Evolutionary conservation across 169 alveolate species (phyloP), one percentile per base, ranked within the genome.

Genomic region (Eimeria tenella): DNA sequence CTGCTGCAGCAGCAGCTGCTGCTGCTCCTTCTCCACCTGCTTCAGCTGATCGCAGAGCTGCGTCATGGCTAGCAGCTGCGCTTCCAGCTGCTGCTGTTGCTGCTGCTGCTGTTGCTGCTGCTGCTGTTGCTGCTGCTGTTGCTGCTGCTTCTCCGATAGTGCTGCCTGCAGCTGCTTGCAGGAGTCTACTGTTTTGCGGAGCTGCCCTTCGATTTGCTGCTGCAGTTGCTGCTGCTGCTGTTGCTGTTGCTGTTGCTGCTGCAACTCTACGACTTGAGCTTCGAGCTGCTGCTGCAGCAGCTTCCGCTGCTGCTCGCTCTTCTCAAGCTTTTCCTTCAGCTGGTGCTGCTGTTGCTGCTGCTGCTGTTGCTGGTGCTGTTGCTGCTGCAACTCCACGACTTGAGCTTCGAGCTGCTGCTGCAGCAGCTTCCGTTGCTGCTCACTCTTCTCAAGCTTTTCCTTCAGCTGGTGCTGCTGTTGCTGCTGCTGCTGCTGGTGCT

Each of bases 141-240:
- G 13, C 25, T 9, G 25, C 11, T 68, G 10, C 42, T 15, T 31
- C 5, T 68, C 77, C 77, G 10, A 17, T 21, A 68, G 77, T 31
- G 11, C 11, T 15, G 8, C 13, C n/a, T 68, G 50, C 50, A 68
- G 77, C 50, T n/a, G n/a, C n/a, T n/a, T n/a, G n/a, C n/a, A n/a
- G n/a, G n/a, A n/a, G n/a, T n/a, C n/a, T n/a, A n/a, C n/a, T n/a
- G n/a, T n/a, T n/a, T n/a, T n/a, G n/a, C n/a, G n/a, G n/a, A n/a
- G n/a, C n/a, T n/a, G n/a, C n/a, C n/a, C n/a, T n/a, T n/a, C n/a
- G n/a, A 23, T 21, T 11, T 75, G 86, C 17, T 75, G 86, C 23
- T 15, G 52, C 65, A 42, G 63, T 63, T 52, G 86, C 86, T 75
- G 86, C 63, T 75, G 86, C 63, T 71, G 56, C 53, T 71, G 82